Percentiles rank a stretch among this genome's conserved stretches.
Conservation (phyloP, 345 rosid genomes). For the Corchorus capsularis region DNA sequence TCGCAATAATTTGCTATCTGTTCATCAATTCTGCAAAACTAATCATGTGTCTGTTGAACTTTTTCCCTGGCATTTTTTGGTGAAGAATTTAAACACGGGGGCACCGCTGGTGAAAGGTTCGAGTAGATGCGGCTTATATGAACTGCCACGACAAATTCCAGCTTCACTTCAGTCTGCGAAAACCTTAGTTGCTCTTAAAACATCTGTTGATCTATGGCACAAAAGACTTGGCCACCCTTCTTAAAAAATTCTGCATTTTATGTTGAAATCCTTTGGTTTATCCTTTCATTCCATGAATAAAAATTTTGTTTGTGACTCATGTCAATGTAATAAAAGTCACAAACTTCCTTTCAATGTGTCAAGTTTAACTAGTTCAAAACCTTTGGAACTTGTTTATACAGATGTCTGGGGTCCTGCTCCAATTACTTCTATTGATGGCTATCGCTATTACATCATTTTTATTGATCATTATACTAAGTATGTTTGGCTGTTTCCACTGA, state of each 20-base stretch:
- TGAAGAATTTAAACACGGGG: neutral
- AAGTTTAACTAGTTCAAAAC: too few species aligned
- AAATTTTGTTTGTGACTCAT: too few species aligned
- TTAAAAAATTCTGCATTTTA: too few species aligned
- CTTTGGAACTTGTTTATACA: too few species aligned
- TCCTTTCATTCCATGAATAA: too few species aligned
- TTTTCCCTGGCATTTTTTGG: neutral
- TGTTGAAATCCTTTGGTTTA: neutral
- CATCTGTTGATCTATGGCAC: neutral
- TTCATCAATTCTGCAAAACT: neutral
- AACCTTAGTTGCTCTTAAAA: neutral
- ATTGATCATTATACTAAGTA: too few species aligned
- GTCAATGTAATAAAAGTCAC: too few species aligned
- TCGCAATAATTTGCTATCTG: too few species aligned
- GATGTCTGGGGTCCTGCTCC: too few species aligned
- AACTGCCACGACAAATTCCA: neutral
- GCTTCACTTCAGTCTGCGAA: neutral
- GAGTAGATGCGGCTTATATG: neutral
- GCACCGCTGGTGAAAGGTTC: neutral
- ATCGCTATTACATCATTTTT: too few species aligned
- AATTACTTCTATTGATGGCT: too few species aligned
- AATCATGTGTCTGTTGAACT: neutral
- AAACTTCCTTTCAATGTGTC: too few species aligned
- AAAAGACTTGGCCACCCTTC: neutral
- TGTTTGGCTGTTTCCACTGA: neutral